Conservation (phyloP, 257 asterid species). For the Solanum corneliomulleri region DNA sequence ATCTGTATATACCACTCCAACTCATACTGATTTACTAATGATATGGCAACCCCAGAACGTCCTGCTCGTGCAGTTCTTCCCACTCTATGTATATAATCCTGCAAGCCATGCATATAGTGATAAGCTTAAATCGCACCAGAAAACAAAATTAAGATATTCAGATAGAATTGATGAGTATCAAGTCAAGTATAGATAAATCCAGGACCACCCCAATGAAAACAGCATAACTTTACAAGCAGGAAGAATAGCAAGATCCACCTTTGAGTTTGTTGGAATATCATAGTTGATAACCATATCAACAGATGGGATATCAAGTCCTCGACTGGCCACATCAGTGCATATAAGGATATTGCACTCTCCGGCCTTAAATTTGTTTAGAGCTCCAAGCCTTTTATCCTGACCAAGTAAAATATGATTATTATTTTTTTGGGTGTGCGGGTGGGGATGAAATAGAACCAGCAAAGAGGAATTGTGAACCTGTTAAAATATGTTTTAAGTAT, state of each 20-base stretch:
- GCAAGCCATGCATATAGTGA: constrained; percentile 5
- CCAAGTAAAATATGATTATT: neutral
- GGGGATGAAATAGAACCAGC: neutral
- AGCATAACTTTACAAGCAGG: neutral
- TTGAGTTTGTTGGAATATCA: constrained; percentile 83
- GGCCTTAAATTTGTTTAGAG: constrained; percentile 69
- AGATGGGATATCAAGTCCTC: constrained; percentile 92
- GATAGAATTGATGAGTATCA: neutral
- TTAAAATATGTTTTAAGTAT: neutral
- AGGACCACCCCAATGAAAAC: neutral
- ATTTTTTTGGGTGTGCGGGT: neutral
- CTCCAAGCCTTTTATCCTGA: constrained; percentile 83
- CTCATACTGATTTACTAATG: constrained; percentile 80
- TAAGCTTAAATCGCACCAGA: neutral
- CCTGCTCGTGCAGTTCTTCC: constrained; percentile 99
- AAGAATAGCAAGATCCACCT: constrained; percentile 29
- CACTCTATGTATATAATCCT: constrained; percentile 97
- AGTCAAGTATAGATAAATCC: neutral
- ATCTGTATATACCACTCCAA: constrained; percentile 82
- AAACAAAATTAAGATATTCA: neutral
- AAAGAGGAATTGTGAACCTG: neutral
- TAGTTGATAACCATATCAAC: constrained; percentile 90
- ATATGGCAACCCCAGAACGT: constrained; percentile 78
- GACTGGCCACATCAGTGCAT: constrained; percentile 92
- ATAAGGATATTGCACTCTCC: constrained; percentile 81